Percentiles rank a stretch among this genome's conserved stretches.
These are phyloP conservation scores for Neurospora discreta DNA, from an alignment of 495 filamentous ascomycete species.

Conservation along the genomic window DNA sequence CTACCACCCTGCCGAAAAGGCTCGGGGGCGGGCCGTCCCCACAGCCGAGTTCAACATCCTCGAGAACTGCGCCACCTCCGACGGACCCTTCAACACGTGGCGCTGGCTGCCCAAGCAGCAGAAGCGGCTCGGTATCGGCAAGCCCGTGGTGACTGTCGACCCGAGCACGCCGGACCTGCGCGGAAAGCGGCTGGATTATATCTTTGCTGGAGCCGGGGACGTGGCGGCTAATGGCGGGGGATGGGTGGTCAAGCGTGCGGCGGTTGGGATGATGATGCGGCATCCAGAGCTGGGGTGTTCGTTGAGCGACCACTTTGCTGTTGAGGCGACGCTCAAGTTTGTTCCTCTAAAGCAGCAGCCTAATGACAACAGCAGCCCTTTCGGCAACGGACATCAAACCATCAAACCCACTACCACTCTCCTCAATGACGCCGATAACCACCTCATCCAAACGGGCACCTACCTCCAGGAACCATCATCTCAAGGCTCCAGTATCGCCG, in stretches of 20 bases:
- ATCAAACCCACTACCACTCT: neutral
- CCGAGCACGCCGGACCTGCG: conserved; percentile 50
- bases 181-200: conserved; percentile 89
- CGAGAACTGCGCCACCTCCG: conserved; percentile 80
- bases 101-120: conserved; percentile 61
- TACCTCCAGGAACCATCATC: conserved; percentile 22
- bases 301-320: conserved; percentile 86
- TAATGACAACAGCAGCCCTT: neutral
- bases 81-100: conserved; percentile 85
- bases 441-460: conserved; percentile 17
- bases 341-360: conserved; percentile 9
- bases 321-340: conserved; percentile 55
- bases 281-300: conserved; percentile 77
- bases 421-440: conserved; percentile 13
- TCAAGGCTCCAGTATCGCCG: conserved; percentile 10
- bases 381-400: neutral
- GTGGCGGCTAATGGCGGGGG: conserved; percentile 19
- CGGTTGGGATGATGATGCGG: conserved; percentile 70
- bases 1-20: conserved; percentile 50
- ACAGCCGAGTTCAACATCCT: conserved; percentile 63
- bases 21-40: conserved; percentile 44
- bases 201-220: conserved; percentile 47
- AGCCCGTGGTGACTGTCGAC: conserved; percentile 37
- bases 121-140: conserved; percentile 41
- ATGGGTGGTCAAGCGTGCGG: conserved; percentile 58